Conservation (phyloP, 2,329 filamentous ascomycete genomes). For the Parastagonospora avenae region DNA sequence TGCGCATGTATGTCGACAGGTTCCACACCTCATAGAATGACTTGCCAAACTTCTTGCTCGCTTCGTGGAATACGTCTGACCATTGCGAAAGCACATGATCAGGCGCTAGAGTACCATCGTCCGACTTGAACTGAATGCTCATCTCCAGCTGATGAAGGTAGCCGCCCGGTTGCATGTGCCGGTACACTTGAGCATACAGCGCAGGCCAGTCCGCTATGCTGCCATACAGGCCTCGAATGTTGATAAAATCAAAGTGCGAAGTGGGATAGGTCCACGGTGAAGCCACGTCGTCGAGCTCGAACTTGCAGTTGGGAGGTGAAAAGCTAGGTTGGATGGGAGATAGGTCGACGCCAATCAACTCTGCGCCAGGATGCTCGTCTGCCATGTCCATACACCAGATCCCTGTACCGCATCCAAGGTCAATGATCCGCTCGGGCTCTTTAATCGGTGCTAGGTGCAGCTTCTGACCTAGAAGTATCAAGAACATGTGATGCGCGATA, state of each 20-base stretch:
- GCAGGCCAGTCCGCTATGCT: conserved; percentile 50
- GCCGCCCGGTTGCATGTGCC: conserved; percentile 42
- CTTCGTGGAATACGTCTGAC: conserved; percentile 34
- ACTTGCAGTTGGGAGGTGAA: conserved; percentile 51
- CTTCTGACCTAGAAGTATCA: conserved; percentile 26
- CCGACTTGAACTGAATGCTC: conserved; percentile 45
- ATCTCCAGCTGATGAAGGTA: conserved; percentile 50
- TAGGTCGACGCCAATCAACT: conserved; percentile 54
- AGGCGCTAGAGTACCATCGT: conserved; percentile 44
- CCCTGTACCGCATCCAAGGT: conserved; percentile 35
- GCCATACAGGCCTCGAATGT: conserved; percentile 51
- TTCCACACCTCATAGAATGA: conserved; percentile 35
- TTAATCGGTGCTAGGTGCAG: conserved; percentile 30
- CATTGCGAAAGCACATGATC: conserved; percentile 36
- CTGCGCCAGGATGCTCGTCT: conserved; percentile 35
- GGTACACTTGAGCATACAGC: conserved; percentile 40
- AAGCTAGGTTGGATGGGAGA: conserved; percentile 54
- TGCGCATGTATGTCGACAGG: conserved; percentile 29
- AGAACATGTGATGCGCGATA: conserved; percentile 35
- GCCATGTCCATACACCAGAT: conserved; percentile 40
- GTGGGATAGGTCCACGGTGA: conserved; percentile 44
- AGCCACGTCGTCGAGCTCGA: conserved; percentile 53
- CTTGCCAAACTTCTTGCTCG: conserved; percentile 26
- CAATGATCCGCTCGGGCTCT: conserved; percentile 23
- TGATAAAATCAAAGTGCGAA: conserved; percentile 47